Evolutionary conservation across 768 basidiomycete species (phyloP).

Genomic region (Mycena chlorophos): DNA sequence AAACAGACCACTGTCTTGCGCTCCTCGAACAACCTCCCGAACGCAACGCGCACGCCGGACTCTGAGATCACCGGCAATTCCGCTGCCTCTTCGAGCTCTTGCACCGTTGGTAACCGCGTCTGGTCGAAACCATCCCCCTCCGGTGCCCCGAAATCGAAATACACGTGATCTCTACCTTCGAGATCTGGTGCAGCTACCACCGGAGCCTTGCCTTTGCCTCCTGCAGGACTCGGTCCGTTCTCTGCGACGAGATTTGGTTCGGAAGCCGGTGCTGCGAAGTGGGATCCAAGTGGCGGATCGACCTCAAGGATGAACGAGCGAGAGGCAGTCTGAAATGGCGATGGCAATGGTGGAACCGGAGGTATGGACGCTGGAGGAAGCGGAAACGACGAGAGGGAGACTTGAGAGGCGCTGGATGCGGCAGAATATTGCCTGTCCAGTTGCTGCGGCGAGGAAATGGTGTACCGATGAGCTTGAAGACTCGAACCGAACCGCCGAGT

Average conservation of each 20-base stretch:
- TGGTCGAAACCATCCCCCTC: slow-evolving; percentile 14
- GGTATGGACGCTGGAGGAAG: slow-evolving; percentile 1
- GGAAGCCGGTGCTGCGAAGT: background rate
- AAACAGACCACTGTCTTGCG: slow-evolving; percentile 63
- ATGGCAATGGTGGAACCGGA: slow-evolving; percentile 12
- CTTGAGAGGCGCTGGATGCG: slow-evolving; percentile 11
- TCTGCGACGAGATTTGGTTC: background rate
- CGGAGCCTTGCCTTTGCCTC: slow-evolving; percentile 7
- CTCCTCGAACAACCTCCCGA: slow-evolving; percentile 52
- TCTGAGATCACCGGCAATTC: slow-evolving; percentile 52
- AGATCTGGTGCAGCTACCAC: background rate
- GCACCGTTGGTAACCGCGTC: slow-evolving; percentile 9
- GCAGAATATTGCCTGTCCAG: slow-evolving; percentile 4
- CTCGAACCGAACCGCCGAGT: background rate
- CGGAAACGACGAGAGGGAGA: slow-evolving; percentile 20
- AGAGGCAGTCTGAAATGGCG: background rate
- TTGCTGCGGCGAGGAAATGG: slow-evolving; percentile 6
- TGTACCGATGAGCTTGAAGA: background rate
- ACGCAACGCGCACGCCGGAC: slow-evolving; percentile 50
- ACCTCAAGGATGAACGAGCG: slow-evolving; percentile 7
- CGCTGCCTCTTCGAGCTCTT: slow-evolving; percentile 37
- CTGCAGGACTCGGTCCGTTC: background rate
- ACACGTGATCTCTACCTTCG: slow-evolving; percentile 6
- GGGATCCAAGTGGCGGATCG: slow-evolving; percentile 1
- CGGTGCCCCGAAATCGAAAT: slow-evolving; percentile 20